phyloP scores from a whole-genome alignment of 345 rosid species.

The Angophora floribunda region DNA sequence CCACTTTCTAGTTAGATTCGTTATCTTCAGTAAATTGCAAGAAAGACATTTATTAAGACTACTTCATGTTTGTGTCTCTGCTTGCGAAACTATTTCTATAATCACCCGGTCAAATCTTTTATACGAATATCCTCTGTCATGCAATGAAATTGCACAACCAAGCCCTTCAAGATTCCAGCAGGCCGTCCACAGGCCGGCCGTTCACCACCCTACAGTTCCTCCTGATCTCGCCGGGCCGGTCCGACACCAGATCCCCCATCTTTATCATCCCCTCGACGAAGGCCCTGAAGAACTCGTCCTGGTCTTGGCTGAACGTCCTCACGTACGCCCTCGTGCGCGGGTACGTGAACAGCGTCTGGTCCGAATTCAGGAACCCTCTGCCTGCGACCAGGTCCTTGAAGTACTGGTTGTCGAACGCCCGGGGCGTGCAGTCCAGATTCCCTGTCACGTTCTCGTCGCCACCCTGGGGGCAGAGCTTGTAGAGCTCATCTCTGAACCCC shows the following conservation, averaged over 20 bases:
- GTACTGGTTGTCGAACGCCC: constrained; percentile 58
- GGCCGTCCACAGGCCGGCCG: constrained; percentile 11
- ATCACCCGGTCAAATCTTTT: not conserved
- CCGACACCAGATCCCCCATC: constrained; percentile 78
- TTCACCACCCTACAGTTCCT: constrained; percentile 59
- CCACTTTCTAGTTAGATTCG: not conserved
- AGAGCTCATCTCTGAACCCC: constrained; percentile 31
- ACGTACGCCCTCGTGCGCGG: constrained; percentile 47
- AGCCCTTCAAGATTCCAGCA: constrained; percentile 13
- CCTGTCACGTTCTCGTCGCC: constrained; percentile 70
- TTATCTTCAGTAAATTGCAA: not conserved
- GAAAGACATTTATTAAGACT: not conserved
- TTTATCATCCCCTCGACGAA: constrained; percentile 77
- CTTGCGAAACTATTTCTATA: not conserved
- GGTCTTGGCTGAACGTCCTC: constrained; percentile 31
- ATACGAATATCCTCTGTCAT: not conserved
- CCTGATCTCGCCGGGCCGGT: constrained; percentile 64
- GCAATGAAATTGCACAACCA: not conserved
- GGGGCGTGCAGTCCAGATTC: constrained; percentile 66
- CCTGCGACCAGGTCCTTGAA: constrained; percentile 79
- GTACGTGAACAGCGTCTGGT: constrained; percentile 59
- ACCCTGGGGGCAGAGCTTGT: constrained; percentile 56
- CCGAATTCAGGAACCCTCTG: constrained; percentile 88
- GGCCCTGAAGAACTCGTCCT: constrained; percentile 47
- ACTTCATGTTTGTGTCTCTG: not conserved